phyloP scores from a whole-genome alignment of 2,329 filamentous ascomycete species.

The Alternaria sp. region DNA sequence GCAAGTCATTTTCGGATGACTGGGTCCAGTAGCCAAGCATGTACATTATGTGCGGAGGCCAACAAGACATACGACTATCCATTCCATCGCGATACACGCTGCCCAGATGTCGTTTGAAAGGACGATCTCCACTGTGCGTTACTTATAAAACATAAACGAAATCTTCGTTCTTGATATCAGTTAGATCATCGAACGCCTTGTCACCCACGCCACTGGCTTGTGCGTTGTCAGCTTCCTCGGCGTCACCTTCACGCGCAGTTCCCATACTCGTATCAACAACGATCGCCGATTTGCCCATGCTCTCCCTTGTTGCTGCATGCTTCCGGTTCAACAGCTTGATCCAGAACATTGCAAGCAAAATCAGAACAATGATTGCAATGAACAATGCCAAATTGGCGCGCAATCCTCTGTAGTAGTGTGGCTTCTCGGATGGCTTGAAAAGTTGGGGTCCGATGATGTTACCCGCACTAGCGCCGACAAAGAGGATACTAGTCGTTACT shows the following conservation, averaged over 20 bases:
- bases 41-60: background rate
- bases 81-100: background rate
- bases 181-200: slow-evolving; percentile 66
- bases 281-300: slow-evolving; percentile 67
- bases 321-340: slow-evolving; percentile 63
- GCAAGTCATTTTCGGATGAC: background rate
- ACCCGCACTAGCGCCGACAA: slow-evolving; percentile 71
- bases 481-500: slow-evolving; percentile 69
- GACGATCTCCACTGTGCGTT: background rate
- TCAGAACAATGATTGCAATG: slow-evolving; percentile 55
- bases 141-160: slow-evolving; percentile 64
- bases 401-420: slow-evolving; percentile 66
- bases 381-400: slow-evolving; percentile 62
- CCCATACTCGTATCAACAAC: slow-evolving; percentile 69
- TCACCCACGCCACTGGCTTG: slow-evolving; percentile 50
- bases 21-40: background rate
- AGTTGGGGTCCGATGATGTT: slow-evolving; percentile 73
- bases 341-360: slow-evolving; percentile 57
- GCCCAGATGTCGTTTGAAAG: background rate
- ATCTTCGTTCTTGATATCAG: slow-evolving; percentile 70
- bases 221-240: slow-evolving; percentile 37
- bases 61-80: background rate
- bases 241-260: slow-evolving; percentile 55
- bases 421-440: slow-evolving; percentile 69
- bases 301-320: slow-evolving; percentile 64